A percentile compares a stretch with the other conserved stretches of the same genome.
phyloP scores from a whole-genome alignment of 345 rosid genomes.

The Schrenkiella parvula region DNA sequence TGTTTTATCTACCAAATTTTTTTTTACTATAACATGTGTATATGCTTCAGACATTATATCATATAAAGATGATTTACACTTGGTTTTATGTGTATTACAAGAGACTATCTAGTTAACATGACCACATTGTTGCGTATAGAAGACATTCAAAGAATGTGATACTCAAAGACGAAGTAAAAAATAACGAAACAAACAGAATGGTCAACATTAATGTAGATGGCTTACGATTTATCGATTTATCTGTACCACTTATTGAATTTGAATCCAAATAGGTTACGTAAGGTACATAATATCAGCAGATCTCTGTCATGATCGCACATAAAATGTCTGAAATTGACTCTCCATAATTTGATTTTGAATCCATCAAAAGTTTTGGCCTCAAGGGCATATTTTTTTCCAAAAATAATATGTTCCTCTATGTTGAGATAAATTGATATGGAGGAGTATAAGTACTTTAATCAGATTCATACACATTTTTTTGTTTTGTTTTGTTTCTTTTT shows the following conservation, averaged over 20 bases:
- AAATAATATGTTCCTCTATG: neutral
- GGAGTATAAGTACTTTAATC: neutral
- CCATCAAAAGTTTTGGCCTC: neutral
- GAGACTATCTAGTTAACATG: no score
- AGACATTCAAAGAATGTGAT: neutral
- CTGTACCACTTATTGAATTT: neutral
- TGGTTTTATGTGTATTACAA: neutral
- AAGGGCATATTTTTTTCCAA: neutral
- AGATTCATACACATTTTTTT: neutral
- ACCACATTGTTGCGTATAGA: no score
- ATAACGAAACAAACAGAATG: neutral
- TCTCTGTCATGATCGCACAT: constrained; percentile 3
- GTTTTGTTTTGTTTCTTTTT: neutral
- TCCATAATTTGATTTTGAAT: neutral
- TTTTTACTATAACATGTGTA: neutral
- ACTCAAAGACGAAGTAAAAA: neutral
- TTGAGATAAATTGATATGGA: neutral
- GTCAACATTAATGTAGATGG: neutral
- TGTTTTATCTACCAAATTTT: neutral
- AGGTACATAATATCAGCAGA: constrained; percentile 13
- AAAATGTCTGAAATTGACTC: neutral
- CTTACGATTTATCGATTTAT: constrained; percentile 9
- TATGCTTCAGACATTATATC: neutral
- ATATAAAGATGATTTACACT: neutral
- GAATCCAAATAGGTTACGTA: constrained; percentile 16